These are phyloP conservation scores for Cordyceps tenuipes DNA, from an alignment of 2,329 filamentous ascomycete species.

Conservation along the genomic window DNA sequence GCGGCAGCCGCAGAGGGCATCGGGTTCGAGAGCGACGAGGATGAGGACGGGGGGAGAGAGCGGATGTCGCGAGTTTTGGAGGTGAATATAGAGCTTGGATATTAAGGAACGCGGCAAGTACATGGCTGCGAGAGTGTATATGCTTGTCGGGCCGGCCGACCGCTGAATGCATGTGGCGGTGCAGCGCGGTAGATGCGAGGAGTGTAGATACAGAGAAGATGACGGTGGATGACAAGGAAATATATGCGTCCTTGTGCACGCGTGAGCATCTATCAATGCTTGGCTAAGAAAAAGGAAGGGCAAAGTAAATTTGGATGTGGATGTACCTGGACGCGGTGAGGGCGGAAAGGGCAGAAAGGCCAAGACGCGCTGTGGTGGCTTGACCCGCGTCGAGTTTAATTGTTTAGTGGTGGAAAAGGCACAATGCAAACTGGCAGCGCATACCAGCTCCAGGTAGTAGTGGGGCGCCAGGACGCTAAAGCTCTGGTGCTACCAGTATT, in stretches of 20 bases:
- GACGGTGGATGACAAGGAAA: not conserved
- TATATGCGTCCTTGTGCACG: not conserved
- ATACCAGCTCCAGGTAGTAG: not conserved
- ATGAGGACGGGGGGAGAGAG: slow-evolving; percentile 84
- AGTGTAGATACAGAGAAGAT: not conserved
- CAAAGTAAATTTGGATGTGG: slow-evolving; percentile 7
- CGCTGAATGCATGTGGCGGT: slow-evolving; percentile 1
- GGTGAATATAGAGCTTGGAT: slow-evolving; percentile 83
- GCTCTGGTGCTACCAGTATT: too few relatives aligned
- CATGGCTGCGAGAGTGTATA: slow-evolving; percentile 45
- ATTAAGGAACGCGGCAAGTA: slow-evolving; percentile 88
- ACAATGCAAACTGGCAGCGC: not conserved
- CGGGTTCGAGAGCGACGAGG: slow-evolving; percentile 87
- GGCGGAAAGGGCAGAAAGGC: not conserved
- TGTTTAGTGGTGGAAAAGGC: not conserved
- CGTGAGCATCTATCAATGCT: slow-evolving; percentile 1
- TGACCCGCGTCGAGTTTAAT: slow-evolving; percentile 1
- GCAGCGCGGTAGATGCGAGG: not conserved
- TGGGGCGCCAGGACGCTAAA: too few relatives aligned
- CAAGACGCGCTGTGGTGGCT: slow-evolving; percentile 1
- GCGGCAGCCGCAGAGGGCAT: slow-evolving; percentile 89
- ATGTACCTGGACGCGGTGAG: slow-evolving; percentile 8
- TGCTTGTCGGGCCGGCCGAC: not conserved
- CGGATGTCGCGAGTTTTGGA: slow-evolving; percentile 80
- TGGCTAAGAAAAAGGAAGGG: not conserved